Evolutionary conservation across 257 asterid species (phyloP), one percentile per base, ranked within the genome.

Genomic region (Salvia rosmarinus): DNA sequence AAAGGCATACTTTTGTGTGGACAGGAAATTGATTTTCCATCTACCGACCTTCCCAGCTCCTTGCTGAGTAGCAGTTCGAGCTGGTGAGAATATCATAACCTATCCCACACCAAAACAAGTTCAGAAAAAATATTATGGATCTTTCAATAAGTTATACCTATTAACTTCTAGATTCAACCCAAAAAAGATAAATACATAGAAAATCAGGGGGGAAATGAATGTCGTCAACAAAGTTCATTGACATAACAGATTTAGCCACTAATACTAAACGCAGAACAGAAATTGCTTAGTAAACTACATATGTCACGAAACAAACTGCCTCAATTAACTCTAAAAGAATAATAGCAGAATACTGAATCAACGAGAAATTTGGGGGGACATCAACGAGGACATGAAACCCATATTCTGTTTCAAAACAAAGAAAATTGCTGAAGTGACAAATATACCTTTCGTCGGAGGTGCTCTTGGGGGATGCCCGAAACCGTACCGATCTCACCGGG

Each of bases 41-140:
- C 62, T 86, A 73, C 97, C 98, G 81, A 95, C 85, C 80, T 91
- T 91, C 75, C 97, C 99, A 12, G 99, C 90, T 75, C 99, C 99
- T 82, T 95, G 99, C 72, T 95, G 99, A 20, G 89, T 72, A 51
- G 98, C 99, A 74, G 98, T 88, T 77, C 97, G 86, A 67, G 99
- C 99, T 57, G 99, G 99, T 39, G 99, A 89, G 80, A 68, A 86
- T 44, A 95, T 90, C 74, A 87, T 70, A 76, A 95, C 99, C 98
- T 93, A 78, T 16, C 51, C 69, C 35, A 76, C 68, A 50, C 28
- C 64, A 19, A 10, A 46, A 64, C 32, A 62, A 28, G 39, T 32
- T 59, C 51, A 74, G 67, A 59, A 13, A 46, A 28, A 39, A 17
- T 30, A 12, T 51, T 63, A 71, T 57, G 55, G 13, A 20, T 34